Base-by-base conservation (phyloP, 2,329 filamentous ascomycete species). In the Cryphonectria radicalis region DNA sequence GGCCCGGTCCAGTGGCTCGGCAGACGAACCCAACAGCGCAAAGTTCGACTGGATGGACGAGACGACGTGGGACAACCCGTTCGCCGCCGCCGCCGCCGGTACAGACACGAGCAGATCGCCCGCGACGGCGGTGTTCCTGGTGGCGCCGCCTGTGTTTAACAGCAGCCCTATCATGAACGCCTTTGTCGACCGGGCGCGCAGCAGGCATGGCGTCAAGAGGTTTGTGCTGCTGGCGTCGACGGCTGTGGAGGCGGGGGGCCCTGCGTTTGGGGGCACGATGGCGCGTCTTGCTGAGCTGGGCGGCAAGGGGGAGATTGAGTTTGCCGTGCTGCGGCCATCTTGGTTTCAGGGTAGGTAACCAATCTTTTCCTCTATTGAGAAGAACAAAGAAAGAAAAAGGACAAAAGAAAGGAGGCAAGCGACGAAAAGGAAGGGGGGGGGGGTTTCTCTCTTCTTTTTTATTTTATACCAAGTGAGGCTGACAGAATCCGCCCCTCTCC, bases 11-110 rank as follows among this genome's bases (percentile, higher is more conserved):
- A 46, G 67, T 3, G 55, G 67, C 4, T 50, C 68, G n/a, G 79
- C 77, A 25, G 71, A 72, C 14, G 59, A 37, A 7, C 68, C 76
- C 14, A 70, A 73, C 28, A 75, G 74, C 66, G 78, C 82, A 37
- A 77, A 78, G 11, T 86, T 87, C 67, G 82, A 87, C 78, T 87
- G 84, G 84, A 55, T 78, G 46, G 80, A 86, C 72, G 68, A 77
- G 43, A 68, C 75, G 25, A 87, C 84, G 0, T 86, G 80, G 77
- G 66, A 70, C 0, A 76, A 73, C 14, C 80, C 79, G 0, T 84
- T 83, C 72, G 69, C 67, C 22, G 67, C 70, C 28, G 72, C 72
- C 13, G 59, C 63, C 19, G 70, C 59, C 22, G 28, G 46, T 19
- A 53, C 46, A 4, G 28, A 59, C 53, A 32, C 55, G 28, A 32